Percentiles rank a stretch among this genome's conserved stretches.
Conservation (phyloP, 1,284 basidiomycete genomes). For the Omphalotus olearius region DNA sequence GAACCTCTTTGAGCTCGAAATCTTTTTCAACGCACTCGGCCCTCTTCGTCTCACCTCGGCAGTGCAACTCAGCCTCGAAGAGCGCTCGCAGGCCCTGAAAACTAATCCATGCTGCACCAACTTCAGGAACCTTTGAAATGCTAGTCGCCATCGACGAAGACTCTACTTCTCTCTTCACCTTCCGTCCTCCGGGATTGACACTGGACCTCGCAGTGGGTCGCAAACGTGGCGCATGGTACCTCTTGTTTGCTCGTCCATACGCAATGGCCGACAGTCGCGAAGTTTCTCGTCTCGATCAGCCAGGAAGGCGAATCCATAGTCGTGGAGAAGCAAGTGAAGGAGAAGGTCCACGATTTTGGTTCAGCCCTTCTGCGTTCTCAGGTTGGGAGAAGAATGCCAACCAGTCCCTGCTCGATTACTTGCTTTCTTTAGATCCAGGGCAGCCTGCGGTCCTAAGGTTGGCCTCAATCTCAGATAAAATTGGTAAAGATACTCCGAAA, state of each 20-base stretch:
- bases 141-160: neutral
- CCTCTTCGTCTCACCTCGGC: neutral
- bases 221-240: slow-evolving; percentile 19
- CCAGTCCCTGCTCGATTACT: slow-evolving; percentile 18
- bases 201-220: slow-evolving; percentile 20
- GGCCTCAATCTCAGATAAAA: slow-evolving; percentile 12
- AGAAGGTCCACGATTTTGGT: slow-evolving; percentile 17
- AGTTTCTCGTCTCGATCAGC: slow-evolving; percentile 17
- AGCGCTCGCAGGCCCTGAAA: neutral
- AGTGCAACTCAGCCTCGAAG: neutral
- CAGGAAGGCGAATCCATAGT: neutral
- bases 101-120: neutral
- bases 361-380: slow-evolving; percentile 14
- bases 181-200: slow-evolving; percentile 15
- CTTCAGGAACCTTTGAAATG: neutral
- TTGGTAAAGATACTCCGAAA: neutral
- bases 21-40: neutral
- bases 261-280: slow-evolving; percentile 17
- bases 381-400: slow-evolving; percentile 19
- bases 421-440: slow-evolving; percentile 13
- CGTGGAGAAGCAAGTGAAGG: neutral
- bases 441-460: slow-evolving; percentile 13
- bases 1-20: neutral
- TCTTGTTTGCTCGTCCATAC: slow-evolving; percentile 19
- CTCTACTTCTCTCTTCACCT: slow-evolving; percentile 3